phyloP scores from a whole-genome alignment of 768 basidiomycete species.

The Daedaleopsis sinensis region DNA sequence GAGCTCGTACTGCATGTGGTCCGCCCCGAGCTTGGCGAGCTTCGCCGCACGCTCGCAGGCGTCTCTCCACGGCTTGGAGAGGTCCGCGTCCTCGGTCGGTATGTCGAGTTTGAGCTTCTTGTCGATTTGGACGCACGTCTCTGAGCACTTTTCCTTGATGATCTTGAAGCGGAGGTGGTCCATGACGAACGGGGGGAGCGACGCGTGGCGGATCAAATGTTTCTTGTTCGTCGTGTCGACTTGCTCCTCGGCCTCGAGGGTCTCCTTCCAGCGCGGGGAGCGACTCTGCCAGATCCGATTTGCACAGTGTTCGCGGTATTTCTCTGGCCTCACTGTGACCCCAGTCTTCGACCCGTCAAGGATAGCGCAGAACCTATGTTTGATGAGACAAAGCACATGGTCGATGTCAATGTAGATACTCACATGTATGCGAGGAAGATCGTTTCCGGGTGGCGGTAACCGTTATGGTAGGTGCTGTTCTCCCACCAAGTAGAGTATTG shows the following conservation, averaged over 20 bases:
- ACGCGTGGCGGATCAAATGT: conserved; percentile 26
- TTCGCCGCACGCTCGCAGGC: conserved; percentile 27
- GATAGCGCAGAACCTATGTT: conserved; percentile 49
- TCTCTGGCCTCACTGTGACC: conserved; percentile 40
- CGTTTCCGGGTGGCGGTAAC: conserved; percentile 53
- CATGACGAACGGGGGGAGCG: conserved; percentile 45
- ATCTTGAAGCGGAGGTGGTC: conserved; percentile 37
- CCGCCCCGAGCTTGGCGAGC: conserved; percentile 12
- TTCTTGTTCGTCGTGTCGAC: conserved; percentile 26
- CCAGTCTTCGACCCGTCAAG: conserved; percentile 69
- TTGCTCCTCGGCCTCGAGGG: conserved; percentile 1
- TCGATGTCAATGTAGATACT: conserved; percentile 15
- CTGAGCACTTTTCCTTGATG: conserved; percentile 29
- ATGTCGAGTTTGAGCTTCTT: conserved; percentile 24
- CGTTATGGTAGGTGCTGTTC: conserved; percentile 51
- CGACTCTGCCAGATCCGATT: conserved; percentile 20
- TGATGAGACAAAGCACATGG: not conserved
- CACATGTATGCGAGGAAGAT: conserved; percentile 58
- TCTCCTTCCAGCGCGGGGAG: conserved; percentile 15
- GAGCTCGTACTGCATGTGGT: conserved; percentile 38
- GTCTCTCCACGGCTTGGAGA: conserved; percentile 42
- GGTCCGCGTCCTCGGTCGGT: conserved; percentile 27
- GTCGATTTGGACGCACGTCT: conserved; percentile 33
- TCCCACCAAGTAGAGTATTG: conserved; percentile 58
- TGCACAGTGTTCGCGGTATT: conserved; percentile 34